Evolutionary conservation across 2,329 filamentous ascomycete species (phyloP).

Genomic region (Paradendryphiella salina): DNA sequence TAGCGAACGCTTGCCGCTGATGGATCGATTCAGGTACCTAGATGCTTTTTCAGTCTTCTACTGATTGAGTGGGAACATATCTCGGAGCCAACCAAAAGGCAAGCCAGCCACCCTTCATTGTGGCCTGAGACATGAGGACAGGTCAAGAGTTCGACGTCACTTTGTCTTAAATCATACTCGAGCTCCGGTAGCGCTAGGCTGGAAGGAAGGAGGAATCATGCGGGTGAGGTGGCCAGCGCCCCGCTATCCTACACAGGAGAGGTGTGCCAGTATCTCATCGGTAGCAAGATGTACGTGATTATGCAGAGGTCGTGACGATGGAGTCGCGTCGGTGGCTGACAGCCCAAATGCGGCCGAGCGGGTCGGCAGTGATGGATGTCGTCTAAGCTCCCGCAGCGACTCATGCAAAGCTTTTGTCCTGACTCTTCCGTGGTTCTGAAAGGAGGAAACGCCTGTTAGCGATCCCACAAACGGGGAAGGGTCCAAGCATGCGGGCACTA

Average conservation of each 20-base stretch:
- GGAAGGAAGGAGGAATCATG: not conserved
- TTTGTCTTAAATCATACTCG: too few relatives aligned
- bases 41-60: too few relatives aligned
- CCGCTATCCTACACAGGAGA: not conserved
- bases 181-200: not conserved
- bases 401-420: not conserved
- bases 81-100: not conserved
- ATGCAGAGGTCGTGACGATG: not conserved
- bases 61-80: too few relatives aligned
- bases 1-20: not conserved
- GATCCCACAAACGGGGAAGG: not conserved
- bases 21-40: not conserved
- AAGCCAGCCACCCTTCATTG: not conserved
- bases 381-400: not conserved
- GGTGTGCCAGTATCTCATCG: not conserved
- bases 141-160: too few relatives aligned
- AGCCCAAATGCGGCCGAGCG: not conserved
- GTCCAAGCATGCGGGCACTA: not conserved
- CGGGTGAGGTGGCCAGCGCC: not conserved
- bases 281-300: not conserved
- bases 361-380: not conserved
- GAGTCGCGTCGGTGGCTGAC: conserved; percentile 1
- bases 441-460: not conserved
- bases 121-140: too few relatives aligned
- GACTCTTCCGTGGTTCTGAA: not conserved